Evolutionary conservation across 2,329 filamentous ascomycete genomes (phyloP).

Genomic region (Aaosphaeria pasadenensis): DNA sequence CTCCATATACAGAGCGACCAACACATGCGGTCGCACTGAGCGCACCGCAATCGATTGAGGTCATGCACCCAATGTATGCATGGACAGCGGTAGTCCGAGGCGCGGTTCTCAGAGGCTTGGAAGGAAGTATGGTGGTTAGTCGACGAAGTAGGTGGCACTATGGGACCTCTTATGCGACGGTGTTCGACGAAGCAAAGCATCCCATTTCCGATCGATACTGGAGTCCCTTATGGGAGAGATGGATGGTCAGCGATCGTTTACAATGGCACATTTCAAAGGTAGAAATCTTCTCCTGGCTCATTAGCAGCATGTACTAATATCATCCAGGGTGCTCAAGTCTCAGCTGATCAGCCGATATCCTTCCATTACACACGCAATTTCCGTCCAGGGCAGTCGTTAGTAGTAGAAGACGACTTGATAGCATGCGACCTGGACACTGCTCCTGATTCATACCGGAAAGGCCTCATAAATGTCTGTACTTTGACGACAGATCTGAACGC

Average conservation of each 20-base stretch:
- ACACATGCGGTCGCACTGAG: conserved; percentile 59
- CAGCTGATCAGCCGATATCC: conserved; percentile 69
- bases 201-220: conserved; percentile 72
- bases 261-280: conserved; percentile 83
- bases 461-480: conserved; percentile 70
- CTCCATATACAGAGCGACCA: conserved; percentile 64
- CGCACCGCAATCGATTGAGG: conserved; percentile 62
- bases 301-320: conserved; percentile 5
- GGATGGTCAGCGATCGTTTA: conserved; percentile 82
- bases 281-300: neutral
- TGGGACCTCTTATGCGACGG: conserved; percentile 76
- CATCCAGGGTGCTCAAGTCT: conserved; percentile 67
- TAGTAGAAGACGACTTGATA: conserved; percentile 78
- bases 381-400: conserved; percentile 70
- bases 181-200: conserved; percentile 74
- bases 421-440: conserved; percentile 69
- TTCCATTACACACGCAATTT: conserved; percentile 88
- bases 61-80: conserved; percentile 78
- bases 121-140: conserved; percentile 76
- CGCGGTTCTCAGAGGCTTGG: conserved; percentile 70
- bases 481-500: conserved; percentile 76
- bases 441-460: conserved; percentile 49
- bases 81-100: conserved; percentile 80
- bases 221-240: conserved; percentile 75
- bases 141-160: conserved; percentile 74